A percentile compares a stretch with the other conserved stretches of the same genome.
Conservation (phyloP, 192 early-diverging fungal genomes). For the Funneliformis mosseae region DNA sequence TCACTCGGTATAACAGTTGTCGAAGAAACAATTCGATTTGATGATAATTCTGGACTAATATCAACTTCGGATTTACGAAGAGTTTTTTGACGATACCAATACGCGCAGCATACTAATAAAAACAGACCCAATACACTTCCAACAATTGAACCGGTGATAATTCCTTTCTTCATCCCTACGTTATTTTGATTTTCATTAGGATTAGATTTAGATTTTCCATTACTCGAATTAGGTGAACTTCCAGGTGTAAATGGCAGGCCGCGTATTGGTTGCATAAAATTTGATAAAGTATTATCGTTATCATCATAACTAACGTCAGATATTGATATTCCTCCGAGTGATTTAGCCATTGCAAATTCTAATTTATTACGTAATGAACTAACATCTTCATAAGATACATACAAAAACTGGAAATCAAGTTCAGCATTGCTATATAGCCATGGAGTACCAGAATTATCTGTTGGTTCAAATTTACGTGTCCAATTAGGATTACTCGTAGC, state of each 20-base stretch:
- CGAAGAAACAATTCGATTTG: too few relatives aligned
- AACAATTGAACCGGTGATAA: not conserved
- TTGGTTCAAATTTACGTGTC: conserved; percentile 62
- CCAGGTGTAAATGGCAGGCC: conserved; percentile 8
- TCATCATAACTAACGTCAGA: conserved; percentile 54
- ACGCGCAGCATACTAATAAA: not conserved
- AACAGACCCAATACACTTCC: not conserved
- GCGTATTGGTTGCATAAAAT: conserved; percentile 27
- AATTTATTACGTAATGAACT: conserved; percentile 65
- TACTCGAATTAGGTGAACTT: conserved; percentile 39
- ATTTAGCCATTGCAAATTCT: conserved; percentile 49
- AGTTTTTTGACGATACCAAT: not conserved
- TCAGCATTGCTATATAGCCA: conserved; percentile 68
- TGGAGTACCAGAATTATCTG: conserved; percentile 58
- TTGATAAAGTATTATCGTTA: conserved; percentile 39
- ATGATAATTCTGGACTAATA: too few relatives aligned
- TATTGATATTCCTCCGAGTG: conserved; percentile 68
- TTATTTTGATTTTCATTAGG: not conserved
- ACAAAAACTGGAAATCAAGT: conserved; percentile 59
- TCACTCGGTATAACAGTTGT: too few relatives aligned
- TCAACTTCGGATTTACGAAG: not conserved
- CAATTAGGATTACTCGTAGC: conserved; percentile 44
- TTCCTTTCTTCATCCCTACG: too few relatives aligned
- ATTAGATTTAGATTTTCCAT: not conserved
- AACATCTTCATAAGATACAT: conserved; percentile 81